phyloP scores from a whole-genome alignment of 495 filamentous ascomycete species.

The Penicillium maclennaniae region DNA sequence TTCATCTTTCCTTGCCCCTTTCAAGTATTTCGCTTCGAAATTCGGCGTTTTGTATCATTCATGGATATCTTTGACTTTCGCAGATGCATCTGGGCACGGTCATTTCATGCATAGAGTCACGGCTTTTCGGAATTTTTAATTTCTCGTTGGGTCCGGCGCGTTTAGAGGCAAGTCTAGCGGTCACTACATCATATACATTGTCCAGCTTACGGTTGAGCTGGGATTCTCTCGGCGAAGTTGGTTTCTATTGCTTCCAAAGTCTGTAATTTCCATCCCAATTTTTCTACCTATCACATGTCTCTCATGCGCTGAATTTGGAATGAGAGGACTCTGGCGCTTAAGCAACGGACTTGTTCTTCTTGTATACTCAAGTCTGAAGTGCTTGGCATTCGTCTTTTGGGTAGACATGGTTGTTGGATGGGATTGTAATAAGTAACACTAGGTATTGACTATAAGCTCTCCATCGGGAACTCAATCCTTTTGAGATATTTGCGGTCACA shows the following conservation, averaged over 20 bases:
- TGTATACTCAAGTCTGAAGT: no score
- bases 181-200: slow-evolving; percentile 13
- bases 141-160: neutral
- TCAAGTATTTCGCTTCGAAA: neutral
- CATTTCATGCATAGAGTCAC: slow-evolving; percentile 14
- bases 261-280: no score
- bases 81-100: neutral
- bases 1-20: neutral
- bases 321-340: no score
- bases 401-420: no score
- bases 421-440: no score
- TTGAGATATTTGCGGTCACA: no score
- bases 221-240: neutral
- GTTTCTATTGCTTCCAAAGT: neutral
- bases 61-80: neutral
- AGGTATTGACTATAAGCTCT: no score
- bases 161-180: slow-evolving; percentile 14
- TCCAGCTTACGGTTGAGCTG: neutral
- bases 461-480: no score
- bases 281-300: no score
- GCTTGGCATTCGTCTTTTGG: no score
- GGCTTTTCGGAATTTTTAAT: neutral
- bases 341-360: no score
- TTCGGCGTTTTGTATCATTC: slow-evolving; percentile 1
- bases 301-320: no score